Evolutionary conservation across 2,329 filamentous ascomycete species (phyloP).

Genomic region (Gaeumannomyces tritici): DNA sequence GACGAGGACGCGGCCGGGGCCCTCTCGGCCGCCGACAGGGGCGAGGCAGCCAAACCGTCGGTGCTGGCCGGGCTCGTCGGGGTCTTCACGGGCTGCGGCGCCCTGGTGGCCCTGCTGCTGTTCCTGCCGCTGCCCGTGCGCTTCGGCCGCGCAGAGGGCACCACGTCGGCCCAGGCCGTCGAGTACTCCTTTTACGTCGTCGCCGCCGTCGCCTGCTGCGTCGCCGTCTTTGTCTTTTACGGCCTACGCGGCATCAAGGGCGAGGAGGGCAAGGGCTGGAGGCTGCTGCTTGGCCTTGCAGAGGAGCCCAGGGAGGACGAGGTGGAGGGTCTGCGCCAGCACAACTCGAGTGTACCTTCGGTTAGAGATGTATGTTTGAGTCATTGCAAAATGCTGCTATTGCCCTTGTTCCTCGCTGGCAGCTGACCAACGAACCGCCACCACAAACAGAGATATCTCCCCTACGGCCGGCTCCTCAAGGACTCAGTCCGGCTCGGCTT

Average conservation of each 20-base stretch:
- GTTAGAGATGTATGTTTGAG: not conserved
- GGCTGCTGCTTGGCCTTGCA: constrained; percentile 36
- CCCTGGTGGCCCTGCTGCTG: constrained; percentile 68
- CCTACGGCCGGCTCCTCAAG: constrained; percentile 51
- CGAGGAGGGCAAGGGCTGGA: constrained; percentile 70
- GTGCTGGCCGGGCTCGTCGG: constrained; percentile 81
- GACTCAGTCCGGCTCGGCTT: constrained; percentile 62
- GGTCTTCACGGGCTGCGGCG: constrained; percentile 84
- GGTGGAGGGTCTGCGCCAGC: not conserved
- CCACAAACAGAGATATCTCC: constrained; percentile 20
- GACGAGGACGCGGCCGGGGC: not conserved
- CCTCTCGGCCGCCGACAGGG: constrained; percentile 12
- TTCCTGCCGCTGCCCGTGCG: constrained; percentile 82
- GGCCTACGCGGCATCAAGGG: constrained; percentile 62
- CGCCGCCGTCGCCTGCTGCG: constrained; percentile 57
- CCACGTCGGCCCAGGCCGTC: constrained; percentile 65
- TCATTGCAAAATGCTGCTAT: not conserved
- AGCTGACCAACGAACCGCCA: not conserved
- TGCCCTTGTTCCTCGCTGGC: not conserved
- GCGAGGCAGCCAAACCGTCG: constrained; percentile 35
- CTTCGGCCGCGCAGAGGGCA: constrained; percentile 62
- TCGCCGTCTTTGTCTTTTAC: constrained; percentile 68
- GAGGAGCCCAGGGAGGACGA: not conserved
- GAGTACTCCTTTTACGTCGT: constrained; percentile 84
- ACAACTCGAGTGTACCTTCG: not conserved